Conservation (phyloP, 345 rosid genomes). For the Aquilaria malaccensis region DNA sequence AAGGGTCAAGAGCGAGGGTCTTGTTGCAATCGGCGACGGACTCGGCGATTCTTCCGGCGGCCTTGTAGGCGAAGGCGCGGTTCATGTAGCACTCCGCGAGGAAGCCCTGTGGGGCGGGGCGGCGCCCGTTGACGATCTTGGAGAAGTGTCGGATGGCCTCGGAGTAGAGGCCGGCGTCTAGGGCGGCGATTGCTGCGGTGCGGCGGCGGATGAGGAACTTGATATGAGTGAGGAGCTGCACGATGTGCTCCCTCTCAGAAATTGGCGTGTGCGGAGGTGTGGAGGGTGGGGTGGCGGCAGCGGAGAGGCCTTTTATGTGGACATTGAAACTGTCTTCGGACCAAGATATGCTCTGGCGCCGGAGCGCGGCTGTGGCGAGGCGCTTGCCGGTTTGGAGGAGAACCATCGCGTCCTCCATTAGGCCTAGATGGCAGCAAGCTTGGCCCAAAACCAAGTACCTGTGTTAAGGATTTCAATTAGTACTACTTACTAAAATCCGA, state of each 20-base stretch:
- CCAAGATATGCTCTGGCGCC: constrained; percentile 77
- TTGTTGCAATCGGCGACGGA: constrained; percentile 88
- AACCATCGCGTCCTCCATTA: constrained; percentile 97
- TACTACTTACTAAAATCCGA: too few relatives aligned
- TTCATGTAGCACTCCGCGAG: constrained; percentile 84
- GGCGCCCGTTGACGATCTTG: constrained; percentile 82
- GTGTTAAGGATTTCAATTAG: neutral
- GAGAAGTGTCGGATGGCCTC: constrained; percentile 94
- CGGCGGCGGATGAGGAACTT: constrained; percentile 89
- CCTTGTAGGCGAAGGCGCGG: constrained; percentile 75
- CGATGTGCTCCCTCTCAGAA: constrained; percentile 44
- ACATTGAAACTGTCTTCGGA: constrained; percentile 86
- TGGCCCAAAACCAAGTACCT: constrained; percentile 84
- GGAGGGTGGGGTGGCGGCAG: constrained; percentile 31
- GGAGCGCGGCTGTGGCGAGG: constrained; percentile 87
- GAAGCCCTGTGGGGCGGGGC: constrained; percentile 86
- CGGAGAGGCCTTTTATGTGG: constrained; percentile 19
- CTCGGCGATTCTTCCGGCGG: constrained; percentile 75
- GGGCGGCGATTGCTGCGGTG: constrained; percentile 80
- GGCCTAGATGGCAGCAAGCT: constrained; percentile 88
- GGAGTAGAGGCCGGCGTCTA: constrained; percentile 63
- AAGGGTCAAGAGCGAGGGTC: constrained; percentile 77
- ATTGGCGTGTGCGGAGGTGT: constrained; percentile 40
- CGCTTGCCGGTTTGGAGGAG: constrained; percentile 93
- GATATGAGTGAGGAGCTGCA: constrained; percentile 68